Evolutionary conservation across 805 yeast genomes (phyloP), one percentile per base, ranked within the genome.

Genomic region (Ogataea salicorniae): DNA sequence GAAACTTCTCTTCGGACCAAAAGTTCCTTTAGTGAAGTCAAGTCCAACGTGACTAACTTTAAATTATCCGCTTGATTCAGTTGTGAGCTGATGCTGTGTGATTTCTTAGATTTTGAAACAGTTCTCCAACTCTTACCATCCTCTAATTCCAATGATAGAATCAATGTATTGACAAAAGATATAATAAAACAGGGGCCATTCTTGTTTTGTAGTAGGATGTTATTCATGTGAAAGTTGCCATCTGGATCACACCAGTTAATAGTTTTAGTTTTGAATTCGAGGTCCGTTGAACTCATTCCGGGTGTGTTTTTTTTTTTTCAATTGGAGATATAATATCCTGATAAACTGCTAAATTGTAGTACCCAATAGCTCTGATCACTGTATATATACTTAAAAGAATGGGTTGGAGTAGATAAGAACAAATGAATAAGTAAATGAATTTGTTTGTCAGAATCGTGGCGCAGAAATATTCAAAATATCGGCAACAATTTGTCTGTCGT

Each of bases 161-260:
- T 61, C 15, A 91, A 62, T 0, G 88, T 77, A 61, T 91, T 91
- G 42, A 80, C 74, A 37, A 91, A 67, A 0, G 96, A 91, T 14
- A 91, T 75, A 36, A 91, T 64, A 2, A 96, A 95, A 61, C 96
- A 90, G 0, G 97, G 96, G 0, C 97, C 97, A 59, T 89, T 88
- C 42, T 68, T 72, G 52, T 87, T 87, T 68, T 90, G 97, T 18
- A 88, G 65, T 4, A 91, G 67, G 34, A 90, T 79, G 38, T 80
- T 80, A 48, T 83, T 74, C 53, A 70, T 58, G 43, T 64, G 66
- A 45, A 48, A 58, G 7, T 56, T 51, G 1, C 56, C 57, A 16
- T 34, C 9, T 34, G 55, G 46, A 43, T 61, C 67, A 5, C 23
- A 34, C 68, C 68, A 63, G 23, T 51, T 47, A 37, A 65, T 54